Base-by-base conservation (phyloP, 345 rosid genomes). In the Turritis glabra region DNA sequence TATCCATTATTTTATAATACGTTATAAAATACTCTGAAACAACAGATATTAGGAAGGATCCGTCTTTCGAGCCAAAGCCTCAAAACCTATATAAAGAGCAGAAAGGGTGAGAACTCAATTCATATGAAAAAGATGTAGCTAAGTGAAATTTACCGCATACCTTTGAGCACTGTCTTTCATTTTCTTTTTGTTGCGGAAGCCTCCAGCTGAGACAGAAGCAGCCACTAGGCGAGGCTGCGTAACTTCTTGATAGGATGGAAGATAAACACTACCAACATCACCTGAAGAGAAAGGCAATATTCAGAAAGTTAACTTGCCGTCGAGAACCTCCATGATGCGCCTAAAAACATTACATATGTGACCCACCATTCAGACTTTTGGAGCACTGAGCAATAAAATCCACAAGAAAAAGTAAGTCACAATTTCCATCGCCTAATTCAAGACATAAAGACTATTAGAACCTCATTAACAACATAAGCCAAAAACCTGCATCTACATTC, bases 301-400 rank as follows among this genome's bases (percentile, higher is more conserved):
- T 33, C n/a, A 61, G 61, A 35, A 35, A 26, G 32, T 72, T 51
- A 61, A 60, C 30, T 61, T 13, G 18, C n/a, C 52, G n/a, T 14
- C 17, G 44, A 64, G 29, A 73, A 64, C 64, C 19, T 52, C 14
- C 12, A 26, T 73, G 50, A 61, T 50, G 69, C 30, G 21, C 27
- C 76, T 61, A 33, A 71, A 57, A 62, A 17, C 26, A 47, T 17
- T n/a, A 38, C 5, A 18, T 37, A 17, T 52, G 32, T 30, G 61
- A 37, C 75, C 51, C 78, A 93, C 97, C 96, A 84, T 84, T 93
- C 74, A 85, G 63, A 66, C 93, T 91, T 72, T 90, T 87, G 75
- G 93, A 85, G 53, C 89, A 87, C 76, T 90, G 97, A 64, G 86
- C 79, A 65, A 90, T 90, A 26, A 97, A 93, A 86, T 89, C 93